phyloP scores from a whole-genome alignment of 768 basidiomycete species.

The Flagelloscypha sp. region DNA sequence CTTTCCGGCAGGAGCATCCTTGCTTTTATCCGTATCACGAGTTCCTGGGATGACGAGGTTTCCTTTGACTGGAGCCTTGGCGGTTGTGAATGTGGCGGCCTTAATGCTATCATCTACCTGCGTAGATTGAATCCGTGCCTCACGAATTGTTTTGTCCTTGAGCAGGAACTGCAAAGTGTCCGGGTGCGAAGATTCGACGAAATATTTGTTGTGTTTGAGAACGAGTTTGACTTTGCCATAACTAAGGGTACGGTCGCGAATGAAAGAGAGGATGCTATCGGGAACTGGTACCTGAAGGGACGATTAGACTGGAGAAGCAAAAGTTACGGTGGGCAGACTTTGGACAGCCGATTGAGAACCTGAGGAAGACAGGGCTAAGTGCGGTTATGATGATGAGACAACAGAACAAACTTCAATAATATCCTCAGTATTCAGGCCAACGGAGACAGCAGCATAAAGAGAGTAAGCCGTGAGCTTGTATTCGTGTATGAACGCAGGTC shows the following conservation, averaged over 20 bases:
- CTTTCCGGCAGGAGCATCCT: constrained; percentile 30
- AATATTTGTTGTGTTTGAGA: constrained; percentile 96
- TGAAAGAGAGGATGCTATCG: constrained; percentile 74
- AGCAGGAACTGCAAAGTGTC: constrained; percentile 85
- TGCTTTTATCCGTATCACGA: constrained; percentile 64
- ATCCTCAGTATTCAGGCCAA: constrained; percentile 94
- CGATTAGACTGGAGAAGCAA: constrained; percentile 5
- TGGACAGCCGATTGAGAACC: constrained; percentile 77
- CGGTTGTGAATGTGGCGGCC: constrained; percentile 66
- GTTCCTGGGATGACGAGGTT: constrained; percentile 82
- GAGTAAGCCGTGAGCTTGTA: constrained; percentile 98
- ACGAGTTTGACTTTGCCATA: constrained; percentile 99
- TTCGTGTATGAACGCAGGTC: constrained; percentile 97
- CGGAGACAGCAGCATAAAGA: constrained; percentile 96
- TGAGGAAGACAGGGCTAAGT: constrained; percentile 25
- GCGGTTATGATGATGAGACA: constrained; percentile 18
- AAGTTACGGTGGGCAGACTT: constrained; percentile 34
- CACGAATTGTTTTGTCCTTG: constrained; percentile 78
- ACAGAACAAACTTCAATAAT: constrained; percentile 82
- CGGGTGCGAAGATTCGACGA: constrained; percentile 91
- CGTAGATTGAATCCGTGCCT: constrained; percentile 69
- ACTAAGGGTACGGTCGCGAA: constrained; percentile 87
- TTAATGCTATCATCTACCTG: constrained; percentile 70
- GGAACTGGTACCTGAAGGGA: constrained; percentile 78
- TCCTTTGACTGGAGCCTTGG: constrained; percentile 76